phyloP scores from a whole-genome alignment of 208 protist genomes.

The Leishmania tarentolae region DNA sequence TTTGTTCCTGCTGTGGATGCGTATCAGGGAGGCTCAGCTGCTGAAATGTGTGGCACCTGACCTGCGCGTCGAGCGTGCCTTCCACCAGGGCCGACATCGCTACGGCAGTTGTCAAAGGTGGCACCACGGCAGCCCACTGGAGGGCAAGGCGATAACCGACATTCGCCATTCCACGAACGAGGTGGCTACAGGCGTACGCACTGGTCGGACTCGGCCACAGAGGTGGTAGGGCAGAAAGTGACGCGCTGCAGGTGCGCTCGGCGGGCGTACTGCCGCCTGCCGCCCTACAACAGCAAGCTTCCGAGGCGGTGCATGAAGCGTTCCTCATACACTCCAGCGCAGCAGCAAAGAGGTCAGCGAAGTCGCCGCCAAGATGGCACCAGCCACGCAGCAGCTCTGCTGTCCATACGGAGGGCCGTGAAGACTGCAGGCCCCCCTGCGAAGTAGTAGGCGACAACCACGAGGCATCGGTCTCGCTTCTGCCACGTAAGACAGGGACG shows the following conservation, averaged over 20 bases:
- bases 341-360: not conserved
- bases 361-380: not conserved
- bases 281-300: not conserved
- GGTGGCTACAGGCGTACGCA: not conserved
- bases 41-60: not conserved
- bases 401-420: slow-evolving; percentile 1
- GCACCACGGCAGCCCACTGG: slow-evolving; percentile 10
- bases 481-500: not conserved
- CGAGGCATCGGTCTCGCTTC: not conserved
- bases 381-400: slow-evolving; percentile 6
- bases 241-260: not conserved
- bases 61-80: not conserved
- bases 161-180: slow-evolving; percentile 6
- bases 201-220: not conserved
- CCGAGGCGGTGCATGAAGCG: not conserved
- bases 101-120: not conserved
- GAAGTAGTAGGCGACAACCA: not conserved
- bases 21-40: not conserved
- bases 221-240: not conserved
- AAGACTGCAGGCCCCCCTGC: not conserved
- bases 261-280: not conserved
- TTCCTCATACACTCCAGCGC: not conserved
- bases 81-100: not conserved
- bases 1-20: not conserved
- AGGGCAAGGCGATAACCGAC: slow-evolving; percentile 13